Evolutionary conservation across 2,329 filamentous ascomycete genomes (phyloP), one percentile per base, ranked within the genome.

Genomic region (Penicillium sclerotiorum): DNA sequence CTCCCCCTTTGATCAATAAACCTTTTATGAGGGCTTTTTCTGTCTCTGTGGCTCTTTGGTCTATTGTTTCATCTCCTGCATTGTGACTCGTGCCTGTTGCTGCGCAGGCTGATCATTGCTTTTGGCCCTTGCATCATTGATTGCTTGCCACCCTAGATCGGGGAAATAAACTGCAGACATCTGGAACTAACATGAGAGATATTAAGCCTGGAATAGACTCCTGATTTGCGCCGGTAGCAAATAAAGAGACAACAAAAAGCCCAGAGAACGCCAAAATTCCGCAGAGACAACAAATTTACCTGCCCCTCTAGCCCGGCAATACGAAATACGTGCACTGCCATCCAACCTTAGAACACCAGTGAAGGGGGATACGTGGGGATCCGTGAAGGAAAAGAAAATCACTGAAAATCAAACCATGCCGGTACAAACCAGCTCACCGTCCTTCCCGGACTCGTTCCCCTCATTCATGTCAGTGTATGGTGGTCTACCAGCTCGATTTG

Each of bases 391-490:
- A n/a, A n/a, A n/a, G n/a, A n/a, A n/a, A n/a, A n/a, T n/a, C n/a
- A n/a, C n/a, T n/a, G n/a, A n/a, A n/a, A n/a, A n/a, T n/a, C 44
- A 27, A 56, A 68, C 54, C 57, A 73, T 73, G 70, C 69, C 71
- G 54, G 66, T 72, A 55, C 70, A 71, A 63, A 68, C 70, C 38
- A 70, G 66, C 52, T 61, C 69, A 49, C 66, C 70, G 63, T 68
- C 69, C 57, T 59, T 71, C 39, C 64, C 69, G 58, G 68, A 71
- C 55, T 75, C 75, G 53, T 77, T 80, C 65, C 77, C 77, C 45
- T 78, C 78, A 37, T 79, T 79, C 59, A 79, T 76, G 73, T 76
- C 77, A 39, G 77, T 79, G 28, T 80, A 79, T 67, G 75, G 75
- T 58, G 75, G 73, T 21, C 59, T 64, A n/a, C 56, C 62, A 23